Evolutionary conservation across 2,329 filamentous ascomycete species (phyloP).

Genomic region (Zymoseptoria crescenta): DNA sequence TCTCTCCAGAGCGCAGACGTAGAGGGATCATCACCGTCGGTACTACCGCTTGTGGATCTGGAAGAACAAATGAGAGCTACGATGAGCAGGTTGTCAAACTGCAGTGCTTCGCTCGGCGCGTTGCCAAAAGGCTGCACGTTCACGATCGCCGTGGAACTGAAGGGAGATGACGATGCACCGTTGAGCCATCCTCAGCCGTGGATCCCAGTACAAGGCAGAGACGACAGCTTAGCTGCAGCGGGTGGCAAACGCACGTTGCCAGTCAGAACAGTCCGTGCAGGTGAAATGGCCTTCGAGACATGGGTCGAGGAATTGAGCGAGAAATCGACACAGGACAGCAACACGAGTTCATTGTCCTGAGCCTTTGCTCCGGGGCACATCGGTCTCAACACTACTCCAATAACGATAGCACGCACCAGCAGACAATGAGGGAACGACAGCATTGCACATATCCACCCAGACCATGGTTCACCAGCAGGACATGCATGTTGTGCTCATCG

Average conservation of each 20-base stretch:
- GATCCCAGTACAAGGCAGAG: constrained; percentile 50
- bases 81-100: constrained; percentile 54
- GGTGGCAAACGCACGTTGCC: constrained; percentile 43
- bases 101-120: constrained; percentile 48
- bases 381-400: too few relatives aligned
- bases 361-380: background rate
- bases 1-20: constrained; percentile 38
- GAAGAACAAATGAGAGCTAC: constrained; percentile 66
- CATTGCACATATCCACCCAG: too few relatives aligned
- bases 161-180: constrained; percentile 47
- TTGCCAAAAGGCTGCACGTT: constrained; percentile 63
- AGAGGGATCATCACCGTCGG: constrained; percentile 16
- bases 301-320: constrained; percentile 56
- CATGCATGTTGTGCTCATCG: too few relatives aligned
- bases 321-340: background rate
- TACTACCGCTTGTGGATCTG: constrained; percentile 45
- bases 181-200: constrained; percentile 48
- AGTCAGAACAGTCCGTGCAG: constrained; percentile 55
- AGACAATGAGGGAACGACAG: too few relatives aligned
- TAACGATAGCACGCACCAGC: too few relatives aligned
- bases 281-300: constrained; percentile 58
- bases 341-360: background rate
- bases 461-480: too few relatives aligned
- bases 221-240: background rate
- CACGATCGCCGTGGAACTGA: constrained; percentile 67